Evolutionary conservation across 371 early-diverging fungal species (phyloP).

Genomic region (Mucor indicus): DNA sequence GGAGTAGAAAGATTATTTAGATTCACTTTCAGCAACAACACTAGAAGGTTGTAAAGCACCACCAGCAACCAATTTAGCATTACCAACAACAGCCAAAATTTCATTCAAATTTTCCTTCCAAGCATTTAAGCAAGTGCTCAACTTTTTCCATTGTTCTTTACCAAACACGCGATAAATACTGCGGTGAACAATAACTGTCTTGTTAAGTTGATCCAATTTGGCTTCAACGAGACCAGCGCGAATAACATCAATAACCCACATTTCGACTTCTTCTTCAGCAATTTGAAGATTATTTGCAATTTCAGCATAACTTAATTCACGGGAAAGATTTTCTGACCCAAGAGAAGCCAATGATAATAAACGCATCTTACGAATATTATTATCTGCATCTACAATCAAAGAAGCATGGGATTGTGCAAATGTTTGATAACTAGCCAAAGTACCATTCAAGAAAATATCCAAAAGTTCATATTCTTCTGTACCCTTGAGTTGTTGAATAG

Average conservation of each 20-base stretch:
- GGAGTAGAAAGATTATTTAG: slow-evolving; percentile 9
- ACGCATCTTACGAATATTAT: slow-evolving; percentile 77
- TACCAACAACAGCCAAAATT: slow-evolving; percentile 77
- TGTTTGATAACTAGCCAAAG: slow-evolving; percentile 62
- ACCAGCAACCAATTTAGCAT: slow-evolving; percentile 74
- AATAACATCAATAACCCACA: slow-evolving; percentile 92
- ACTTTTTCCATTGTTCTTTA: slow-evolving; percentile 75
- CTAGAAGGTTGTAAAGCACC: slow-evolving; percentile 38
- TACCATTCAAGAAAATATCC: slow-evolving; percentile 73
- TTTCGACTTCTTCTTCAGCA: slow-evolving; percentile 80
- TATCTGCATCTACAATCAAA: slow-evolving; percentile 58
- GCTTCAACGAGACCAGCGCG: slow-evolving; percentile 92
- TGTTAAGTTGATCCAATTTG: slow-evolving; percentile 88
- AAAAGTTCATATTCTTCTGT: slow-evolving; percentile 64
- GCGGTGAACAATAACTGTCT: slow-evolving; percentile 72
- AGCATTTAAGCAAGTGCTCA: slow-evolving; percentile 65
- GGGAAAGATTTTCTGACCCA: slow-evolving; percentile 70
- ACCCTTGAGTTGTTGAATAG: slow-evolving; percentile 71
- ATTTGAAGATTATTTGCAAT: slow-evolving; percentile 78
- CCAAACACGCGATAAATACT: slow-evolving; percentile 86
- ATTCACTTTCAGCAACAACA: slow-evolving; percentile 34
- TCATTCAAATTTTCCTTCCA: slow-evolving; percentile 83
- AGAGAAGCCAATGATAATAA: slow-evolving; percentile 81
- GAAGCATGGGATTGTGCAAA: slow-evolving; percentile 53
- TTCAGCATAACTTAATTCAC: slow-evolving; percentile 68